Evolutionary conservation across 2,329 filamentous ascomycete species (phyloP).

Genomic region (Bipolaris gigantea): DNA sequence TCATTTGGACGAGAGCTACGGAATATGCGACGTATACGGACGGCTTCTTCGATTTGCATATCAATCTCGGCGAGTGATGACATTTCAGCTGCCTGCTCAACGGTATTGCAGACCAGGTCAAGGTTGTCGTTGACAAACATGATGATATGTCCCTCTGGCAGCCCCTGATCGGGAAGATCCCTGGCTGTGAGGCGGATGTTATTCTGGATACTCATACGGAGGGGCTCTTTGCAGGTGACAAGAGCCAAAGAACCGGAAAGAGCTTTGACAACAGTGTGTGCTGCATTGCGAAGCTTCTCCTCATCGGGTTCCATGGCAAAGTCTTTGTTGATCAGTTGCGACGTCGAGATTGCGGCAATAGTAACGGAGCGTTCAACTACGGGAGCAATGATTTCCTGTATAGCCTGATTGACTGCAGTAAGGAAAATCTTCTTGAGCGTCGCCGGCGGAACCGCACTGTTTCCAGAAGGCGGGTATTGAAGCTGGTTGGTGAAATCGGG

Average conservation of each 20-base stretch:
- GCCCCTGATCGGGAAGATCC: conserved; percentile 65
- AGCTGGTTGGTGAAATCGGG: conserved; percentile 81
- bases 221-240: conserved; percentile 97
- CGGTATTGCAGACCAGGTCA: conserved; percentile 87
- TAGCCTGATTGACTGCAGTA: conserved; percentile 81
- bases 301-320: conserved; percentile 93
- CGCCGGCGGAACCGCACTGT: conserved; percentile 69
- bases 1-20: conserved; percentile 75
- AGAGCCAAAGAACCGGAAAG: conserved; percentile 91
- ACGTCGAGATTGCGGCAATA: conserved; percentile 94
- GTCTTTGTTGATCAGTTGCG: conserved; percentile 94
- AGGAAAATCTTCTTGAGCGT: conserved; percentile 75
- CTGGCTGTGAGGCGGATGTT: conserved; percentile 86
- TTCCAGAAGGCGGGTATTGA: conserved; percentile 69
- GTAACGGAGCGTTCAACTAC: conserved; percentile 97
- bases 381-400: conserved; percentile 95
- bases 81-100: conserved; percentile 94
- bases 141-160: conserved; percentile 92
- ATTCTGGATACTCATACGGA: conserved; percentile 95
- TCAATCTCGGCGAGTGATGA: conserved; percentile 94
- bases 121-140: conserved; percentile 99
- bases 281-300: conserved; percentile 79
- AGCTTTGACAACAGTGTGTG: conserved; percentile 91
- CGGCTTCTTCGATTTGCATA: conserved; percentile 80
- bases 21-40: conserved; percentile 77